Conservation (phyloP, 73 alveolate species). For the Diophrys sp. region DNA sequence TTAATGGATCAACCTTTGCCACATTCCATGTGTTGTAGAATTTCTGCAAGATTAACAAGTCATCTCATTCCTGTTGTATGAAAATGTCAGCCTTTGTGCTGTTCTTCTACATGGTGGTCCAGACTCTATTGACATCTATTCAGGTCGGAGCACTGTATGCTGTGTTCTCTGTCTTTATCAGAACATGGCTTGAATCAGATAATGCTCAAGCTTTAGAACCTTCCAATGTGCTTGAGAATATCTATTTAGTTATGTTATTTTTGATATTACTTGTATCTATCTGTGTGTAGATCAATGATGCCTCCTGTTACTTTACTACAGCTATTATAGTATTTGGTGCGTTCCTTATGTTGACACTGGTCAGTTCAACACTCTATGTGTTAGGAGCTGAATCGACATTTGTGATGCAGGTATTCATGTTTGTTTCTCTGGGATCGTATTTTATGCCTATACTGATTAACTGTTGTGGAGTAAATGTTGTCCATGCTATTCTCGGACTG, state of each 20-base stretch:
- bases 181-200: no score
- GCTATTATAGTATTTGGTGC: neutral
- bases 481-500: neutral
- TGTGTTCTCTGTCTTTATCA: conserved; percentile 14
- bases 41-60: conserved; percentile 7
- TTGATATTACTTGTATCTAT: conserved; percentile 1
- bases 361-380: neutral
- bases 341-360: neutral
- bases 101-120: conserved; percentile 10
- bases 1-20: conserved; percentile 62
- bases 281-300: neutral
- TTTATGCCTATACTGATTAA: neutral
- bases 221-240: conserved; percentile 6
- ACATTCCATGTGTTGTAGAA: conserved; percentile 31
- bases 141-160: conserved; percentile 27
- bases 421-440: neutral
- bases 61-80: conserved; percentile 1
- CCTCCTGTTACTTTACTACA: neutral
- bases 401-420: neutral
- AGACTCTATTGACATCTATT: conserved; percentile 4
- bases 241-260: neutral
- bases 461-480: neutral
- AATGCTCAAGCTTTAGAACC: no score
- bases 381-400: neutral
- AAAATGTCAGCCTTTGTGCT: neutral